A percentile compares a stretch with the other conserved stretches of the same genome.
Evolutionary conservation across 441 rosid species (phyloP).

Genomic region (Aleurites moluccanus): DNA sequence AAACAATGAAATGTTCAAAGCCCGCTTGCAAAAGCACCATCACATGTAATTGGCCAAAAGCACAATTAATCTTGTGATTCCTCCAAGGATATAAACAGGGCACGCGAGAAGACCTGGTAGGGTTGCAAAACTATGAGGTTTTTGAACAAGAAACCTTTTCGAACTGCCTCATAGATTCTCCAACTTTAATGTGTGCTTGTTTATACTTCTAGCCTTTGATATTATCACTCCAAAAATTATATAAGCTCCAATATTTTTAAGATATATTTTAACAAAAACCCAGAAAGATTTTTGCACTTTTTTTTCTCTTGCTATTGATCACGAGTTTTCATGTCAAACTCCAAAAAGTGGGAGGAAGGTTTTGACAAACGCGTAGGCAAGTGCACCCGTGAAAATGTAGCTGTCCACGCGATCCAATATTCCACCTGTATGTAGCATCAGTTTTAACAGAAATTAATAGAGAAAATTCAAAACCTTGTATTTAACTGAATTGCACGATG

Average conservation of each 20-base stretch:
- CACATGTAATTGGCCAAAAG: conserved; percentile 1
- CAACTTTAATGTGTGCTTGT: background rate
- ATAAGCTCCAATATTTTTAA: no score
- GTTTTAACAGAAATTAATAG: background rate
- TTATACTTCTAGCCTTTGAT: conserved; percentile 16
- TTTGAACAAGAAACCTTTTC: background rate
- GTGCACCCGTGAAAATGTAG: conserved; percentile 91
- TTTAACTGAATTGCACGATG: background rate
- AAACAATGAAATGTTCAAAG: background rate
- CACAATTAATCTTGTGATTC: no score
- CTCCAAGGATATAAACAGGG: background rate
- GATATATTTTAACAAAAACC: no score
- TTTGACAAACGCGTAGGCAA: conserved; percentile 81
- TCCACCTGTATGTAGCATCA: conserved; percentile 55
- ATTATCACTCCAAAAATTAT: no score
- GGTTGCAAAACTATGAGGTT: conserved; percentile 18
- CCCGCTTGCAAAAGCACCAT: background rate
- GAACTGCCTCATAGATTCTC: background rate
- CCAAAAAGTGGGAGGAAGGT: conserved; percentile 69
- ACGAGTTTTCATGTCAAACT: conserved; percentile 39
- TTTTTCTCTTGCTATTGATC: conserved; percentile 7
- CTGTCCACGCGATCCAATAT: conserved; percentile 90
- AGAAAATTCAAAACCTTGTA: background rate
- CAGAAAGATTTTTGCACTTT: background rate
- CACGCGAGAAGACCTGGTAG: conserved; percentile 7